Evolutionary conservation across 2,329 filamentous ascomycete species (phyloP).

Genomic region (Penicillium sp.): DNA sequence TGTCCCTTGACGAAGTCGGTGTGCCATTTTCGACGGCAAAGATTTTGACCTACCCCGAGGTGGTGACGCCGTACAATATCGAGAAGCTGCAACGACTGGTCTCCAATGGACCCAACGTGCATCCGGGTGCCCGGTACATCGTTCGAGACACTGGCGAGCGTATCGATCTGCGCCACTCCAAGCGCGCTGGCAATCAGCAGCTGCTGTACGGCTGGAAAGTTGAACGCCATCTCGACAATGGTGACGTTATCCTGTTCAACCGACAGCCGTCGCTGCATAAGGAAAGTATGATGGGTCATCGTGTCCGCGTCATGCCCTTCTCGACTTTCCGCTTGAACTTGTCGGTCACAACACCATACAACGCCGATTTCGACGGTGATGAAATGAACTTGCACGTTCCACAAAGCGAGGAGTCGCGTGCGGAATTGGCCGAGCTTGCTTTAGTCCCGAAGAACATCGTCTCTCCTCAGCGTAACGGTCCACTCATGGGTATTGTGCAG

Average conservation of each 20-base stretch:
- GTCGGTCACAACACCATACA: slow-evolving; percentile 97
- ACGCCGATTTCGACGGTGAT: slow-evolving; percentile 99
- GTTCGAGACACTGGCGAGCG: slow-evolving; percentile 90
- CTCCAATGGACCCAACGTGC: slow-evolving; percentile 89
- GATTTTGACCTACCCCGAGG: slow-evolving; percentile 93
- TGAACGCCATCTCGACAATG: slow-evolving; percentile 92
- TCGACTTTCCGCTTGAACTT: slow-evolving; percentile 97
- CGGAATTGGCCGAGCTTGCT: slow-evolving; percentile 90
- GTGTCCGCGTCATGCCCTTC: slow-evolving; percentile 96
- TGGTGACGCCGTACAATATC: slow-evolving; percentile 97
- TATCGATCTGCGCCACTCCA: slow-evolving; percentile 92
- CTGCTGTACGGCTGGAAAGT: slow-evolving; percentile 98
- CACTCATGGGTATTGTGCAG: slow-evolving; percentile 99
- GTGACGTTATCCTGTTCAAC: slow-evolving; percentile 99
- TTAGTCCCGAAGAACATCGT: slow-evolving; percentile 99
- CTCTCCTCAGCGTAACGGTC: slow-evolving; percentile 93
- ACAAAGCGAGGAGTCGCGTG: slow-evolving; percentile 93
- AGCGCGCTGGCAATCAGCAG: slow-evolving; percentile 76
- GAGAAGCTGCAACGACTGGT: slow-evolving; percentile 86
- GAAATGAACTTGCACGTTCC: slow-evolving; percentile 99
- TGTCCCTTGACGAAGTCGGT: slow-evolving; percentile 95
- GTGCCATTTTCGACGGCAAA: slow-evolving; percentile 91
- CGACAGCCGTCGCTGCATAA: slow-evolving; percentile 99
- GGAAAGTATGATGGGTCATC: slow-evolving; percentile 99
- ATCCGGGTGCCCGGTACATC: slow-evolving; percentile 95